Percentiles rank a stretch among this genome's conserved stretches.
phyloP scores from a whole-genome alignment of 2,329 filamentous ascomycete species.

The Aspergillus oerlinghausenensis region DNA sequence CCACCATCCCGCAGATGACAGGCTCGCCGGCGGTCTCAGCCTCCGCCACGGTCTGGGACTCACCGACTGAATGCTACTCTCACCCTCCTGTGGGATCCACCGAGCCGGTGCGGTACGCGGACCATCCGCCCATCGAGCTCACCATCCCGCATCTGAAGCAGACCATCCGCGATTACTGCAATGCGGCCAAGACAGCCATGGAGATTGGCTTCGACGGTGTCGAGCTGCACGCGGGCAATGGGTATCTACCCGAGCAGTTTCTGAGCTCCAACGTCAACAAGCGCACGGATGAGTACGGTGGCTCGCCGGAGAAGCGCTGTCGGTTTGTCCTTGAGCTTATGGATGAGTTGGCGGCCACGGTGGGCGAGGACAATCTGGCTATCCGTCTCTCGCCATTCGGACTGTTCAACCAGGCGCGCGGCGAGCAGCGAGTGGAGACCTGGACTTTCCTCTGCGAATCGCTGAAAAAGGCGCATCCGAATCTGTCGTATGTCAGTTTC shows the following conservation, averaged over 20 bases:
- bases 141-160: constrained; percentile 43
- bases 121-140: constrained; percentile 43
- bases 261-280: constrained; percentile 47
- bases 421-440: constrained; percentile 50
- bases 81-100: constrained; percentile 36
- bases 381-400: constrained; percentile 49
- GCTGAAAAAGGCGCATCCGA: constrained; percentile 43
- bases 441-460: constrained; percentile 49
- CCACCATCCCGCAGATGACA: constrained; percentile 40
- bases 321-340: constrained; percentile 56
- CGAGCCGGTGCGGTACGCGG: constrained; percentile 35
- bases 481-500: constrained; percentile 52
- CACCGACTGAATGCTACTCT: constrained; percentile 39
- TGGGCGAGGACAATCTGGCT: constrained; percentile 45
- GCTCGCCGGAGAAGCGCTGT: constrained; percentile 49
- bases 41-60: constrained; percentile 45
- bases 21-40: constrained; percentile 34
- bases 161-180: constrained; percentile 43
- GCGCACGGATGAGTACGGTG: constrained; percentile 49
- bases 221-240: constrained; percentile 48
- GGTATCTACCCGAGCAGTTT: constrained; percentile 52
- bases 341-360: constrained; percentile 37
- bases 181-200: constrained; percentile 48
- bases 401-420: constrained; percentile 49
- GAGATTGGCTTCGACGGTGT: constrained; percentile 53